Base-by-base conservation (phyloP, 2,329 filamentous ascomycete species). In the Trichophyton simii region DNA sequence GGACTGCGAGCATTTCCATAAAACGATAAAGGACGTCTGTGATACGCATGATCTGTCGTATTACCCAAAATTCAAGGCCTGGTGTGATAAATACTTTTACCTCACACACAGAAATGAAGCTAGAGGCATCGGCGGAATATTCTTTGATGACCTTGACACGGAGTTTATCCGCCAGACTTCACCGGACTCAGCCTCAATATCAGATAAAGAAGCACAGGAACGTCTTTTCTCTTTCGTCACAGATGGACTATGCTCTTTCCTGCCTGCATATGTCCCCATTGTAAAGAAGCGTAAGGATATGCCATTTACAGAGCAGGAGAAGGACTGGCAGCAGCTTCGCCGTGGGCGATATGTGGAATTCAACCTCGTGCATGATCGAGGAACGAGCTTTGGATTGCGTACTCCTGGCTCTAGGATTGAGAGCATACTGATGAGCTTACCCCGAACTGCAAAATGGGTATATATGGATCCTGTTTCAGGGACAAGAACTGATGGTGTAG, bases 281-380 rank as follows among this genome's bases (percentile, higher is more conserved):
- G 81, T 99, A 63, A 83, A 91, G 71, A 86, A 82, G 72, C 81
- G 94, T 67, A 97, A 95, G 79, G 88, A 96, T 69, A 91, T 96
- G 90, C 85, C 89, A 0, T 99, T 85, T 69, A 91, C 85, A 0
- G 86, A 87, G 57, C 81, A 86, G 67, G 88, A 96, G 77, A 96
- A 96, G 79, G 84, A 89, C 66, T 99, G 94, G 94, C 94, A 99
- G 78, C 94, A 97, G 78, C 80, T 99, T 65, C 83, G 94, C 58
- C 80, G 94, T 66, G 94, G 94, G n/a, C 82, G 91, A 69, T 99
- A 99, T 72, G 94, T 99, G 65, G 94, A 99, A 76, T 99, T 99
- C 76, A 99, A 99, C 76, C 82, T 99, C 42, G 90, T 99, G 61
- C 91, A 99, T 76, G 94, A 99, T 77, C 84, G 94, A 28, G 94